These are phyloP conservation scores for Ophiostoma populinum DNA, from an alignment of 2,329 filamentous ascomycete genomes.

Conservation along the genomic window DNA sequence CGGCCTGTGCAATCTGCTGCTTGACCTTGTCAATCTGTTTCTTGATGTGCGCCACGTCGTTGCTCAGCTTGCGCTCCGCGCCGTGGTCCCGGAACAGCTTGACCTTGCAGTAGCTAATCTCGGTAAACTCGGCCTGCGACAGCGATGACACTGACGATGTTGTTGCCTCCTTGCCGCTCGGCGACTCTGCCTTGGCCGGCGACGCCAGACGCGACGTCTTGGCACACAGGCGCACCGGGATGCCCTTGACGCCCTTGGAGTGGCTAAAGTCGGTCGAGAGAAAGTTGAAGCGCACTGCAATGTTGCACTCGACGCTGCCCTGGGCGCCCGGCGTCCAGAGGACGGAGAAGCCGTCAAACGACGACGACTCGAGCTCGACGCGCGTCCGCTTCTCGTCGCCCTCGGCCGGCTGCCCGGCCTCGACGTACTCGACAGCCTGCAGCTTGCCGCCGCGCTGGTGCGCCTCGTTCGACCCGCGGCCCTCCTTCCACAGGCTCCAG, in stretches of 20 bases:
- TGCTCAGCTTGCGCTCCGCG: constrained; percentile 84
- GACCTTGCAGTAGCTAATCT: constrained; percentile 90
- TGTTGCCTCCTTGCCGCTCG: constrained; percentile 26
- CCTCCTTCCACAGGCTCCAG: constrained; percentile 85
- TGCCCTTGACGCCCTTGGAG: constrained; percentile 95
- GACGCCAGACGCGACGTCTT: constrained; percentile 42
- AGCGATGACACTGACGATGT: too few species aligned
- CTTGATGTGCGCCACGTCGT: constrained; percentile 86
- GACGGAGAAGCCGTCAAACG: constrained; percentile 88
- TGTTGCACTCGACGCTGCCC: constrained; percentile 56
- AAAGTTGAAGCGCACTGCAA: constrained; percentile 95
- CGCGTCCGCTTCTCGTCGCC: constrained; percentile 49
- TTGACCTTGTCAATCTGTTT: constrained; percentile 94
- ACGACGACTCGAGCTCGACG: constrained; percentile 56
- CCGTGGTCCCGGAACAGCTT: constrained; percentile 95
- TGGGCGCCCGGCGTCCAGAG: constrained; percentile 64
- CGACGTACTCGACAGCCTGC: constrained; percentile 89
- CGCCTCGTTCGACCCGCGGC: constrained; percentile 84
- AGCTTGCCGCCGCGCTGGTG: constrained; percentile 85
- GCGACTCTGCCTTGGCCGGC: constrained; percentile 20
- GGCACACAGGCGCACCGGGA: constrained; percentile 79
- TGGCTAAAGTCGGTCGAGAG: constrained; percentile 97
- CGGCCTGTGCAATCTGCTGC: constrained; percentile 72
- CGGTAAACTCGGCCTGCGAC: too few species aligned
- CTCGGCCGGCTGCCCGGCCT: constrained; percentile 39